Evolutionary conservation across 305 asterid species (phyloP).

Genomic region (Solanum hybrid): DNA sequence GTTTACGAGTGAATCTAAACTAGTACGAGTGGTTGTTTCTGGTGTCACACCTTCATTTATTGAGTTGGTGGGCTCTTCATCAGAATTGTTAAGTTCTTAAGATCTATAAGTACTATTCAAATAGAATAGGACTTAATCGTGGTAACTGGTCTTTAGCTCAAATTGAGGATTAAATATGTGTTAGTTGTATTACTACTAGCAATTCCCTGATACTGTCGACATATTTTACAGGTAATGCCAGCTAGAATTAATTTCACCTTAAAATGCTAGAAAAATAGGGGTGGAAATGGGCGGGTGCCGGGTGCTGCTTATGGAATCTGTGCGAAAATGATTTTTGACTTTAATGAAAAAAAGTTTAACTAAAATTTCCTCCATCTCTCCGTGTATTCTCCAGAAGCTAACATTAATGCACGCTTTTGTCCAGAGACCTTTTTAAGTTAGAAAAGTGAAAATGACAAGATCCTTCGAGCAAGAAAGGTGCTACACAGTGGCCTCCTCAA

Average conservation of each 20-base stretch:
- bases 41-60: not conserved
- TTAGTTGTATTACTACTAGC: not conserved
- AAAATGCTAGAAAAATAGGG: not conserved
- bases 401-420: not conserved
- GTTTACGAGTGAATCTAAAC: not conserved
- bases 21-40: not conserved
- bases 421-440: not conserved
- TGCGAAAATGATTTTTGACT: not conserved
- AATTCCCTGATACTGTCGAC: not conserved
- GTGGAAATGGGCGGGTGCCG: not conserved
- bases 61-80: not conserved
- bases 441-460: not conserved
- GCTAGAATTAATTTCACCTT: not conserved
- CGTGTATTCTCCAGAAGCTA: not conserved
- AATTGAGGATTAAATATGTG: not conserved
- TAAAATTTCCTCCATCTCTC: not conserved
- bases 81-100: not conserved
- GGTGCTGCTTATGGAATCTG: not conserved
- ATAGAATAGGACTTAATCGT: not conserved
- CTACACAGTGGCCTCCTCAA: not conserved
- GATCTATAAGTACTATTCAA: not conserved
- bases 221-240: not conserved
- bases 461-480: not conserved
- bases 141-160: not conserved
- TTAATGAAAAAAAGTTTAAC: not conserved